These are phyloP conservation scores for Ceriops tagal DNA, from an alignment of 345 rosid species.

Conservation along the genomic window DNA sequence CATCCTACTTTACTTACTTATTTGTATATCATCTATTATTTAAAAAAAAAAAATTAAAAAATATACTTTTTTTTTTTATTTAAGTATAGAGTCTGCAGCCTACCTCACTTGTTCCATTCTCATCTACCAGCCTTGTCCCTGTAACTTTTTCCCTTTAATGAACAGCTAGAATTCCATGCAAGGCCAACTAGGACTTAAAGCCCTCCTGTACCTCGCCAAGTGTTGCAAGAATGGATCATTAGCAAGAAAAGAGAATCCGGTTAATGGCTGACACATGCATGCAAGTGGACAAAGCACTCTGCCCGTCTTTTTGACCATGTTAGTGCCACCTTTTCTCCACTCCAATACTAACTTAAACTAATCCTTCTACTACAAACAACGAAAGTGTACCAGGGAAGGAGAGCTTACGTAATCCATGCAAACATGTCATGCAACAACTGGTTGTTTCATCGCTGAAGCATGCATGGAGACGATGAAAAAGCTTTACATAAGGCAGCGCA, in stretches of 20 bases:
- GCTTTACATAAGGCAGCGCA: not conserved
- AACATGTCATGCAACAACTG: slow-evolving; percentile 32
- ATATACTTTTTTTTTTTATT: no score
- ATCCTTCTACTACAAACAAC: not conserved
- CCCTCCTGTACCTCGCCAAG: no score
- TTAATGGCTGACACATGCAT: slow-evolving; percentile 54
- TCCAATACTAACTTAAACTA: slow-evolving; percentile 10
- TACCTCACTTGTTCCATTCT: no score
- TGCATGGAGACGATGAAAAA: slow-evolving; percentile 30
- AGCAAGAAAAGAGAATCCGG: slow-evolving; percentile 48
- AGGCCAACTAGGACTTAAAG: no score
- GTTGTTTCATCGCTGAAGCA: slow-evolving; percentile 8
- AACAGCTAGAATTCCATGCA: no score
- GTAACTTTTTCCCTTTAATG: no score
- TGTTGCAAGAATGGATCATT: slow-evolving; percentile 14
- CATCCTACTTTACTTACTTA: no score
- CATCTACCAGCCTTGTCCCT: no score
- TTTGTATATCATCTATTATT: no score
- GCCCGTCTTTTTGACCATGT: slow-evolving; percentile 43
- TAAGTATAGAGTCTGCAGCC: no score
- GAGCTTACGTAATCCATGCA: slow-evolving; percentile 35
- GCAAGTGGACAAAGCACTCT: slow-evolving; percentile 22
- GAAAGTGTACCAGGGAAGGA: not conserved
- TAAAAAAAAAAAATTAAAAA: no score
- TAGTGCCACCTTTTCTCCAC: slow-evolving; percentile 47